Percentiles rank a stretch among this genome's conserved stretches.
These are phyloP conservation scores for Aurinia saxatilis DNA, from an alignment of 345 rosid genomes.

Conservation along the genomic window DNA sequence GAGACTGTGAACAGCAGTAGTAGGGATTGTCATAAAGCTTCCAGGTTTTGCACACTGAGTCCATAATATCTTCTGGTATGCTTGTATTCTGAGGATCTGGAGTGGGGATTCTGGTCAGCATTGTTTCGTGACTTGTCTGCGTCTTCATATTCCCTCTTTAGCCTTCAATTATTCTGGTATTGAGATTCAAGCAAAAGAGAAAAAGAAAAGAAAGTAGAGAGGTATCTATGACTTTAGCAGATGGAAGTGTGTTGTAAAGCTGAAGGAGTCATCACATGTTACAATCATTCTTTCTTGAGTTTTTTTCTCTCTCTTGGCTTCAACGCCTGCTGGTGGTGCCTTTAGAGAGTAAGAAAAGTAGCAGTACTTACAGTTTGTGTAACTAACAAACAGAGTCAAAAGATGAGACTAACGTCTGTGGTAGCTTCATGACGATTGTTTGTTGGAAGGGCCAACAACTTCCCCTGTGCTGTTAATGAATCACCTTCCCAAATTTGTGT, in stretches of 20 bases:
- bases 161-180: too few relatives aligned
- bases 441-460: background rate
- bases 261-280: conserved; percentile 41
- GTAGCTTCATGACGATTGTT: conserved; percentile 3
- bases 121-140: conserved; percentile 40
- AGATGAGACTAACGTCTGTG: background rate
- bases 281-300: background rate
- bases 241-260: conserved; percentile 27
- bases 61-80: conserved; percentile 28
- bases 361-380: background rate
- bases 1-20: conserved; percentile 33
- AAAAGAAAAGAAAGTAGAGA: conserved; percentile 31
- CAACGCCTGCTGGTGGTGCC: too few relatives aligned
- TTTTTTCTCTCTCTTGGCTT: background rate
- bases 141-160: conserved; percentile 10
- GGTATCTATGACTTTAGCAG: conserved; percentile 27
- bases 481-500: conserved; percentile 11
- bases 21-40: conserved; percentile 70
- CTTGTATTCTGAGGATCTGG: conserved; percentile 23
- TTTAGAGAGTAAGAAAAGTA: too few relatives aligned
- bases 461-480: conserved; percentile 2
- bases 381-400: background rate
- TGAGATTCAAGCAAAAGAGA: conserved; percentile 30
- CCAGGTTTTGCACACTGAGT: conserved; percentile 54
- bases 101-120: conserved; percentile 37